Conservation (phyloP, 2,329 filamentous ascomycete species). For the Penicillium verrucosum region DNA sequence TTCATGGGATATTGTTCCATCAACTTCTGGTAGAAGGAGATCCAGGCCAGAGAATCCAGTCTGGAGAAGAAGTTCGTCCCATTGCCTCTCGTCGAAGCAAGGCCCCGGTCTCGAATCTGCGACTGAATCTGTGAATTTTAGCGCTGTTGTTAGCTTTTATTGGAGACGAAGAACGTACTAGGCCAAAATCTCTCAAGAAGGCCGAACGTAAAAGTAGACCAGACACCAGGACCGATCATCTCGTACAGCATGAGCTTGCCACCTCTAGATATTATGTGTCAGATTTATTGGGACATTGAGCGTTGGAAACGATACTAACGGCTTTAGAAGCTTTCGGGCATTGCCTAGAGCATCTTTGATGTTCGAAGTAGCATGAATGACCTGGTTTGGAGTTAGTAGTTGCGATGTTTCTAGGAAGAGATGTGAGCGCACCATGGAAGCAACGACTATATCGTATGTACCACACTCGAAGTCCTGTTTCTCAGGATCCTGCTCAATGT, state of each 20-base stretch:
- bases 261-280: background rate
- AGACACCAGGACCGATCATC: background rate
- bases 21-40: background rate
- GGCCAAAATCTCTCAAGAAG: background rate
- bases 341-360: background rate
- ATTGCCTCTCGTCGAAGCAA: background rate
- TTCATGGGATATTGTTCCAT: background rate
- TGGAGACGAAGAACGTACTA: background rate
- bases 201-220: background rate
- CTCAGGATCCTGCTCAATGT: constrained; percentile 18
- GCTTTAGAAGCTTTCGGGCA: background rate
- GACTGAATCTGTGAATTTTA: background rate
- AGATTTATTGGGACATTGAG: background rate
- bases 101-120: background rate
- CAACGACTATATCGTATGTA: constrained; percentile 19
- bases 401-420: background rate
- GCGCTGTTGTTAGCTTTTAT: background rate
- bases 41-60: background rate
- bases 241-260: constrained; percentile 1
- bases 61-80: background rate
- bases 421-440: background rate
- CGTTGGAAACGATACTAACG: background rate
- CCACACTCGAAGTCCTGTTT: constrained; percentile 17
- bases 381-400: background rate
- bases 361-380: background rate